A percentile compares a stretch with the other conserved stretches of the same genome.
These are phyloP conservation scores for Simmondsia chinensis DNA, from an alignment of 148 eudicot genomes.

Conservation along the genomic window DNA sequence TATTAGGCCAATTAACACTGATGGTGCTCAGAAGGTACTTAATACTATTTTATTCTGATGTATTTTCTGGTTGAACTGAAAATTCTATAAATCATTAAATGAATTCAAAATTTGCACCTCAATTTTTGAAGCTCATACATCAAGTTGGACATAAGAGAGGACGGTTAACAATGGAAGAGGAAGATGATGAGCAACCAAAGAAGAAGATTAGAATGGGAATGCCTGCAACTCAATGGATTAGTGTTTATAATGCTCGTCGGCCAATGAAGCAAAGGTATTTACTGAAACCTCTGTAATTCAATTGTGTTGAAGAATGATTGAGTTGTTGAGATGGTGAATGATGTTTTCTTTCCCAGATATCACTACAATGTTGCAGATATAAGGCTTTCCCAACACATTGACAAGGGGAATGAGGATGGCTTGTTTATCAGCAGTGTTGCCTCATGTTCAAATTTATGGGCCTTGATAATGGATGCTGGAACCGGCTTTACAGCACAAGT, in stretches of 20 bases:
- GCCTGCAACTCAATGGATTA: constrained; percentile 87
- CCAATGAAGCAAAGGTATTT: constrained; percentile 81
- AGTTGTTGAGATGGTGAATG: not conserved
- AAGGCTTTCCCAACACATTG: constrained; percentile 75
- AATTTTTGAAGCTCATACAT: constrained; percentile 45
- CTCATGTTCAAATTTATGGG: constrained; percentile 76
- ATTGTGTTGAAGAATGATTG: too few relatives aligned
- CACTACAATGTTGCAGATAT: constrained; percentile 88
- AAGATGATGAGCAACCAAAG: constrained; percentile 58
- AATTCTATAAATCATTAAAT: not conserved
- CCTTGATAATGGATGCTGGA: constrained; percentile 96
- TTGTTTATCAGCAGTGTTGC: constrained; percentile 76
- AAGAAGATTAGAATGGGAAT: constrained; percentile 71
- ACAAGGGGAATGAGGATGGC: constrained; percentile 91
- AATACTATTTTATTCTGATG: not conserved
- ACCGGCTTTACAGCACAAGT: constrained; percentile 81
- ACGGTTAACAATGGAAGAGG: constrained; percentile 48
- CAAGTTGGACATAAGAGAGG: constrained; percentile 79
- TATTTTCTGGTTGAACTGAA: not conserved
- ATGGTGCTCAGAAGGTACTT: constrained; percentile 79
- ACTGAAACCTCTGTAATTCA: not conserved
- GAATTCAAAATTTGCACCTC: not conserved
- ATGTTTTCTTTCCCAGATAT: constrained; percentile 36
- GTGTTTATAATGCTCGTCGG: constrained; percentile 62
- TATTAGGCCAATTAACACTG: constrained; percentile 59